Conservation (phyloP, 768 basidiomycete species). For the Obba rivulosa region DNA sequence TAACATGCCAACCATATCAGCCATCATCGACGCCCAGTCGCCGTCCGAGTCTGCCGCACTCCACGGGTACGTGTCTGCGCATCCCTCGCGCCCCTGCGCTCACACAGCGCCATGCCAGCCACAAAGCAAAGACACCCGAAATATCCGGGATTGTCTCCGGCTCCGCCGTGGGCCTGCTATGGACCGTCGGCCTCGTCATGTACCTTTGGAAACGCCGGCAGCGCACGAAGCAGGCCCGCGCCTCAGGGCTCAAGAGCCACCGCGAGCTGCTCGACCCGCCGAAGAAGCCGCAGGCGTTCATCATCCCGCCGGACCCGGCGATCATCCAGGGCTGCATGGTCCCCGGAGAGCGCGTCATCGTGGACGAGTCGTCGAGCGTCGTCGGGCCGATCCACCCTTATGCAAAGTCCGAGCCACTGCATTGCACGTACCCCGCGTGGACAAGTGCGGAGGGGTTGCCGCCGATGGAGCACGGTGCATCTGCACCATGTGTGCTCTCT, state of each 20-base stretch:
- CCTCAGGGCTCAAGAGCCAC: conserved; percentile 36
- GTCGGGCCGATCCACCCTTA: conserved; percentile 1
- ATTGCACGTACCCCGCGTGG: neutral
- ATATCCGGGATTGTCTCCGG: conserved; percentile 58
- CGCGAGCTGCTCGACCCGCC: conserved; percentile 32
- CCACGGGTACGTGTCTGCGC: conserved; percentile 10
- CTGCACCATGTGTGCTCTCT: neutral
- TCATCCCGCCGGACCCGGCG: conserved; percentile 65
- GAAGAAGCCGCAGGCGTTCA: conserved; percentile 31
- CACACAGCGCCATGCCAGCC: conserved; percentile 25
- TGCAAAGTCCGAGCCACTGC: neutral
- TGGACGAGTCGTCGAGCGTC: conserved; percentile 6
- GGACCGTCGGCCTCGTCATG: conserved; percentile 51
- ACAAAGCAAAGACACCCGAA: conserved; percentile 53
- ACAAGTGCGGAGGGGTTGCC: neutral
- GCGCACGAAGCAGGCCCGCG: conserved; percentile 41
- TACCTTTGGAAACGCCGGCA: conserved; percentile 52
- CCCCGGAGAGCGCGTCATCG: conserved; percentile 32
- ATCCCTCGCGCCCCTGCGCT: neutral
- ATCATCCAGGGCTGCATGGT: conserved; percentile 44
- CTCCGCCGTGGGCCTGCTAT: conserved; percentile 41
- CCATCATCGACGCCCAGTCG: conserved; percentile 9
- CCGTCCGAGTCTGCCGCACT: conserved; percentile 10
- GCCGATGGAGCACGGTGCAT: neutral
- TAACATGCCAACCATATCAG: conserved; percentile 7